phyloP scores from a whole-genome alignment of 495 filamentous ascomycete species.

The Xylaria grammica region DNA sequence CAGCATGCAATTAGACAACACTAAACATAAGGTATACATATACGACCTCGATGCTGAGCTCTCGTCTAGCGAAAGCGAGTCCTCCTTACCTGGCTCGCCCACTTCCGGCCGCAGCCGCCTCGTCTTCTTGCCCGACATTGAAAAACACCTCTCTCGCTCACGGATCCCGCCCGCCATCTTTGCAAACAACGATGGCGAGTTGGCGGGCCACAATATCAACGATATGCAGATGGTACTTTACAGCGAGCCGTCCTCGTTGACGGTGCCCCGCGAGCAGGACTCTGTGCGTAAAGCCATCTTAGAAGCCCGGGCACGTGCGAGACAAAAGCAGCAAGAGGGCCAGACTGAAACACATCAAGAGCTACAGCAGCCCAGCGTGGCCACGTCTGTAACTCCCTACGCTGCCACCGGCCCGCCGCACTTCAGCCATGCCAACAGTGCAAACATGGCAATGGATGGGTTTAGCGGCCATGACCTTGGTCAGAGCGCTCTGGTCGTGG shows the following conservation, averaged over 20 bases:
- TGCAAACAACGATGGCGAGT: constrained; percentile 51
- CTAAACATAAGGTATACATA: constrained; percentile 86
- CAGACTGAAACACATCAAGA: constrained; percentile 13
- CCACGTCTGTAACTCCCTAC: not conserved
- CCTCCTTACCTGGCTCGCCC: constrained; percentile 41
- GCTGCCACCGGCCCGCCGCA: not conserved
- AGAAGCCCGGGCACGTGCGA: constrained; percentile 73
- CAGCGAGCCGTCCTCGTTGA: constrained; percentile 74
- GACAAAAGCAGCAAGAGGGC: constrained; percentile 49
- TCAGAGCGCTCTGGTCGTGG: not conserved
- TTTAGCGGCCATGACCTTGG: not conserved
- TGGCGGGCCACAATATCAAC: constrained; percentile 40
- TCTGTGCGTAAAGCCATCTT: constrained; percentile 85
- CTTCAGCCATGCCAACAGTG: not conserved
- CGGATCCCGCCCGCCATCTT: constrained; percentile 73
- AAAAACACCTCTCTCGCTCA: constrained; percentile 67
- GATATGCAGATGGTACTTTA: constrained; percentile 83
- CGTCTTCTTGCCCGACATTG: constrained; percentile 82
- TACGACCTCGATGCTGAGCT: constrained; percentile 89
- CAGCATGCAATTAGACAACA: constrained; percentile 86
- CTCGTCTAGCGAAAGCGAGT: constrained; percentile 57
- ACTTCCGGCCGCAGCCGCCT: constrained; percentile 53
- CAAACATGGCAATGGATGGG: not conserved
- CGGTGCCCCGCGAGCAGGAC: constrained; percentile 76
- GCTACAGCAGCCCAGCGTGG: not conserved